Base-by-base conservation (phyloP, 805 yeast genomes). In the Pichia rugopelliculosa region DNA sequence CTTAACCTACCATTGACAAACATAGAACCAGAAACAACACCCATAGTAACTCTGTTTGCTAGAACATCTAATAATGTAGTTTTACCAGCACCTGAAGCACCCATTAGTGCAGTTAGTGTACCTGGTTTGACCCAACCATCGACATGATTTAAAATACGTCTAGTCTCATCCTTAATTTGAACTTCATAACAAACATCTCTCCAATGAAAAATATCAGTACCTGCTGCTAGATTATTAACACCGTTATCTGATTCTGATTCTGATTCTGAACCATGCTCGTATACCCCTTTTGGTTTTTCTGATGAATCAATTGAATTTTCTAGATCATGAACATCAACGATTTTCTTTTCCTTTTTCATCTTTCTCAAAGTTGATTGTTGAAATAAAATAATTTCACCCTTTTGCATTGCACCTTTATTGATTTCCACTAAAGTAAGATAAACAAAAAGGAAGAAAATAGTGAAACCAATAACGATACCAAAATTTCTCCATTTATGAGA, bases 61-160 rank as follows among this genome's bases (percentile, higher is more conserved):
- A 77, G 64, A 20, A 72, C 72, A 59, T 77, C 78, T 54, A 77
- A 66, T 46, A 77, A 61, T 11, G 82, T 77, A 11, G 82, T 77
- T 55, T 77, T 77, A 58, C 83, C 82, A 25, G 81, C 81, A 59
- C 82, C 82, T n/a, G 82, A 76, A 42, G 76, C 80, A 54, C 82
- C 82, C 80, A 77, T 76, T 25, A 77, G 60, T 12, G 93, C 93
- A 45, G 91, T 85, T 59, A 85, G 68, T 41, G 88, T 83, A 54
- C 90, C 90, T 10, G 90, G 90, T 59, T 82, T 82, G 39, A 84
- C 89, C 85, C 87, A 84, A 43, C 91, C 93, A 60, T 82, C 87
- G 48, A 85, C 86, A 51, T 76, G 74, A 51, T 72, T 70, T 59
- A 84, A 66, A 52, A 84, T 76, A 51, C 80, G 72, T 59, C 88